Base-by-base conservation (phyloP, 2,329 filamentous ascomycete genomes). In the Chaetomium olivaceum region DNA sequence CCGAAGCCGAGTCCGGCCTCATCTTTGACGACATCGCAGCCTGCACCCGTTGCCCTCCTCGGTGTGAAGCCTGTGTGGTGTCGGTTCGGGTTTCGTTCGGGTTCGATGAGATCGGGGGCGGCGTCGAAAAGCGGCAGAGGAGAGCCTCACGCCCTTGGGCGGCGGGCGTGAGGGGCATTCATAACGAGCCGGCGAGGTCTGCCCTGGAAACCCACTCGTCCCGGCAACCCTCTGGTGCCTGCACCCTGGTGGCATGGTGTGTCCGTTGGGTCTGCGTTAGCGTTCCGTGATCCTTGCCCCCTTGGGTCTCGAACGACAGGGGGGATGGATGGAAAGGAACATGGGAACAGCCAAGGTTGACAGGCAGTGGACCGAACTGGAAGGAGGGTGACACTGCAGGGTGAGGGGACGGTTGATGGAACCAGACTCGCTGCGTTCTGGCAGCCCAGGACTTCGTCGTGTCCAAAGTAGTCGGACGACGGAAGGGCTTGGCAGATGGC, bases 401-500 rank as follows among this genome's bases (percentile, higher is more conserved):
- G 33, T 29, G 60, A 61, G 58, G 61, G 61, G 48, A 50, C 58
- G 58, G 61, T 58, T 33, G 29, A 61, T 66, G 63, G 55, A 51
- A 65, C 61, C 58, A 56, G 21, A 29, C 58, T 63, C 51, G 29
- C 67, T 59, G 64, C 57, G 57, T 58, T 61, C 51, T 61, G 66
- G 58, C 14, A 25, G 23, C 51, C 39, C 39, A 43, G 39, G 16
- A n/a, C n/a, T n/a, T n/a, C n/a, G n/a, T n/a, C n/a, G 39, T n/a
- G 4, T 43, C 16, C 31, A 50, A 14, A 59, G 27, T 51, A 12
- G 23, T 64, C 52, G 36, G 51, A 61, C 29, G 36, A 43, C 57
- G 58, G 36, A 62, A 62, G 51, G 57, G n/a, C 69, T 71, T 70
- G 68, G 66, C 68, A 60, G 50, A 51, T 36, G 62, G 60, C 61